Evolutionary conservation across 164 flowering plant species (phyloP), one percentile per base, ranked within the genome.

Genomic region (Houttuynia cordata): DNA sequence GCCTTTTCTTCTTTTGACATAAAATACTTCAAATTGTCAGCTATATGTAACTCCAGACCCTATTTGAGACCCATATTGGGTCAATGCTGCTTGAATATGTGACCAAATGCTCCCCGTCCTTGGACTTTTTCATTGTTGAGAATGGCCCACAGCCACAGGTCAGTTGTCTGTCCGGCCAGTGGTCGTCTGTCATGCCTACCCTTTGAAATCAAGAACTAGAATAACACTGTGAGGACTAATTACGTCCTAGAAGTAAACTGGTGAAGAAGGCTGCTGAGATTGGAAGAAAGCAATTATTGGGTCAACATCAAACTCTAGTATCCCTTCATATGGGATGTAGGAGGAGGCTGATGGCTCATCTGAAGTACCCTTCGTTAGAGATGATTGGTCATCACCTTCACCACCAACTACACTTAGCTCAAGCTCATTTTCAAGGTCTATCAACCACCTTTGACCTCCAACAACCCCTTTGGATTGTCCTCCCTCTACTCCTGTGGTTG

Each of bases 241-340:
- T 30, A 2, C 37, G 6, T 30, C 37, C 13, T 45, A 10, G 57
- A 24, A 24, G 23, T 51, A 40, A 40, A 53, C 51, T 22, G 64
- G 24, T 21, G 64, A 40, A 23, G 64, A 40, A 39, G 64, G 50
- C 18, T 22, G 50, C 24, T 13, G 50, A 24, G 12, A n/a, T 53
- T 62, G 64, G 54, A 62, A 62, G 40, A 53, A 62, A 53, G 64
- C 57, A 8, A 52, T 19, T 12, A 62, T 41, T 8, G 64, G 64
- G 53, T 62, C 64, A 40, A 62, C 12, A 51, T 62, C 64, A 53
- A 37, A 40, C 10, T 53, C 64, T 21, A 40, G 50, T 53, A 24
- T 53, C 22, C 49, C 57, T 21, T 62, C 57, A 20, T 37, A 22
- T 25, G 37, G 9, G n/a, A 49, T 34, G 53, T 18, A 37, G 10